phyloP scores from a whole-genome alignment of 306 rosid genomes.

The Medicago lupulina region DNA sequence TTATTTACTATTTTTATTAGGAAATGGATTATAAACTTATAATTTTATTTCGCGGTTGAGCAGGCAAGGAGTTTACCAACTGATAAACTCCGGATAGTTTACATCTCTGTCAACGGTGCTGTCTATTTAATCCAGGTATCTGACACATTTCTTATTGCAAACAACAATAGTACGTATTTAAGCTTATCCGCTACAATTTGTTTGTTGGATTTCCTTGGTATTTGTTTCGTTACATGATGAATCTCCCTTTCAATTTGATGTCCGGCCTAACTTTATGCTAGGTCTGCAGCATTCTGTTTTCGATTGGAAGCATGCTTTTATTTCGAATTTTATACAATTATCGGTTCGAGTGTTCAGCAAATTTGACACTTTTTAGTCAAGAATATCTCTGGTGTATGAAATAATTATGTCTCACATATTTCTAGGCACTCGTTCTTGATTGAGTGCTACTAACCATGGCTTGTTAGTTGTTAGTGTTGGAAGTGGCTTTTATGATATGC shows the following conservation, averaged over 20 bases:
- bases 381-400: not conserved
- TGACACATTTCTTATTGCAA: slow-evolving; percentile 20
- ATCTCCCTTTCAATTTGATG: not conserved
- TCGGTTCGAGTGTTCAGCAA: not conserved
- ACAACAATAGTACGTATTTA: not conserved
- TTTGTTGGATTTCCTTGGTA: not conserved
- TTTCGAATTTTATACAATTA: not conserved
- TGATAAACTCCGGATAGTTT: slow-evolving; percentile 77
- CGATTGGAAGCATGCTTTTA: not conserved
- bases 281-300: not conserved
- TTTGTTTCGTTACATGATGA: not conserved
- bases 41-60: slow-evolving; percentile 29
- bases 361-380: too few species aligned
- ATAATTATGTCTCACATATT: not conserved
- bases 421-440: slow-evolving; percentile 11
- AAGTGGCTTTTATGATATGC: slow-evolving; percentile 21
- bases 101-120: slow-evolving; percentile 65
- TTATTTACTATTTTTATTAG: not conserved
- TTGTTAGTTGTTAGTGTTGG: slow-evolving; percentile 19
- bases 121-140: slow-evolving; percentile 81
- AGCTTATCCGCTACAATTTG: slow-evolving; percentile 2
- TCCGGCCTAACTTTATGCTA: not conserved
- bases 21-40: slow-evolving; percentile 29
- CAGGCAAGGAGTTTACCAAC: slow-evolving; percentile 95
- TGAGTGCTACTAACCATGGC: too few species aligned